Conservation (phyloP, 1,139 yeast genomes). For the Hanseniaspora gamundiae region DNA sequence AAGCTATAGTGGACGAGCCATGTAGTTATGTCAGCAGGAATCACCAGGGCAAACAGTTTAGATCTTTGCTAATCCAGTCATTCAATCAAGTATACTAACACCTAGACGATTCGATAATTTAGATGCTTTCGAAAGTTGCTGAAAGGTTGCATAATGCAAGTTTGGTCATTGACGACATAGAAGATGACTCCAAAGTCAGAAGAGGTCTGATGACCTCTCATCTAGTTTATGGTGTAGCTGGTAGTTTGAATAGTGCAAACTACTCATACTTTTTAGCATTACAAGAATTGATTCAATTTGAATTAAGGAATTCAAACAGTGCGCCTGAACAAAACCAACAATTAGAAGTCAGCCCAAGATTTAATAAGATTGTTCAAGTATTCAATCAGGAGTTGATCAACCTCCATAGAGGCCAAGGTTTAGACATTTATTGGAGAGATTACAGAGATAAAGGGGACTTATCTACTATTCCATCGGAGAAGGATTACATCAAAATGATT, state of each 20-base stretch:
- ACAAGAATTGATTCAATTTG: conserved; percentile 31
- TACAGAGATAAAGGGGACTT: neutral
- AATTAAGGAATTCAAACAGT: conserved; percentile 3
- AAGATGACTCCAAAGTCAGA: conserved; percentile 58
- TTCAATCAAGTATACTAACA: neutral
- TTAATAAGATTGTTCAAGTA: conserved; percentile 26
- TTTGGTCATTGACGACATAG: conserved; percentile 72
- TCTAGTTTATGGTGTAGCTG: conserved; percentile 58
- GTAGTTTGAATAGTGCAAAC: conserved; percentile 73
- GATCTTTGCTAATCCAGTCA: neutral
- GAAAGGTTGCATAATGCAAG: conserved; percentile 56
- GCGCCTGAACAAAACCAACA: too few species aligned
- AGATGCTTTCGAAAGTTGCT: conserved; percentile 33
- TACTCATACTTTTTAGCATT: conserved; percentile 70
- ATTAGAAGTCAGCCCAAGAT: conserved; percentile 7
- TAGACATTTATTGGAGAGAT: conserved; percentile 84
- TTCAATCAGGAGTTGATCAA: conserved; percentile 63
- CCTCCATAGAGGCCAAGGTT: conserved; percentile 80
- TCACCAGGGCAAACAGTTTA: neutral
- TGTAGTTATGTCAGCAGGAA: conserved; percentile 1
- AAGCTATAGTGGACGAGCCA: neutral
- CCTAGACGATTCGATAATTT: neutral
- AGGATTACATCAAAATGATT: conserved; percentile 68
- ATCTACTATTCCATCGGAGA: conserved; percentile 46
- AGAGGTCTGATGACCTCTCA: conserved; percentile 77